Percentiles rank a stretch among this genome's conserved stretches.
Evolutionary conservation across 1,284 basidiomycete species (phyloP).

Genomic region (Pseudozyma hubeiensis): DNA sequence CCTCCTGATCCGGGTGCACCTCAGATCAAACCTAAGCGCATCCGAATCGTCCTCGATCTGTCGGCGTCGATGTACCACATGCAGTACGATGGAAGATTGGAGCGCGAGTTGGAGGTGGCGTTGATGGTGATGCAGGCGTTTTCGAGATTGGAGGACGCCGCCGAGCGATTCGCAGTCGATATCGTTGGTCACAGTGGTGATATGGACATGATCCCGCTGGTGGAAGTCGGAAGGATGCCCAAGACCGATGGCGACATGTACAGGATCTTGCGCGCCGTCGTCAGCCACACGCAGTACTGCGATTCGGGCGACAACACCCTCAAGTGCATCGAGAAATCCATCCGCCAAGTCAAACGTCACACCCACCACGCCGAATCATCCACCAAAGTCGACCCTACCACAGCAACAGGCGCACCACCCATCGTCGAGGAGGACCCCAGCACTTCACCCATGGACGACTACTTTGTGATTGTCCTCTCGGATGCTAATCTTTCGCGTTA

Average conservation of each 20-base stretch:
- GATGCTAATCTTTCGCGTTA: conserved; percentile 69
- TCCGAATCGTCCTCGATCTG: conserved; percentile 68
- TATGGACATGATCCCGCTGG: conserved; percentile 63
- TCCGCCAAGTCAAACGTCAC: conserved; percentile 47
- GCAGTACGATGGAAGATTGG: conserved; percentile 65
- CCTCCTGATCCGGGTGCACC: conserved; percentile 67
- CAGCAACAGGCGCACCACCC: conserved; percentile 23
- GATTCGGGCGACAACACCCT: conserved; percentile 58
- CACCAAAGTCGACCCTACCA: conserved; percentile 9
- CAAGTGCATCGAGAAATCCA: conserved; percentile 54
- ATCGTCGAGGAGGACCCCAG: conserved; percentile 29
- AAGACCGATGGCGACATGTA: conserved; percentile 63
- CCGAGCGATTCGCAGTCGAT: conserved; percentile 65
- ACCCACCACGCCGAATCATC: conserved; percentile 6
- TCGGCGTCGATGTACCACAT: conserved; percentile 67
- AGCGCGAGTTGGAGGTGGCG: conserved; percentile 63
- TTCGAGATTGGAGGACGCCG: conserved; percentile 43
- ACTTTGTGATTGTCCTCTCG: conserved; percentile 69
- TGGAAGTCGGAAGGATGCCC: conserved; percentile 53
- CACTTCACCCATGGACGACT: conserved; percentile 64
- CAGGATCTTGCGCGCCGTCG: conserved; percentile 60
- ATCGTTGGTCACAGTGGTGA: conserved; percentile 69
- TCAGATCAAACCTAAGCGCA: conserved; percentile 69
- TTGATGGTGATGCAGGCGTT: conserved; percentile 69
- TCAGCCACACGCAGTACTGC: conserved; percentile 62